Evolutionary conservation across 805 yeast species (phyloP).

Genomic region (Wickerhamomyces mucosus): DNA sequence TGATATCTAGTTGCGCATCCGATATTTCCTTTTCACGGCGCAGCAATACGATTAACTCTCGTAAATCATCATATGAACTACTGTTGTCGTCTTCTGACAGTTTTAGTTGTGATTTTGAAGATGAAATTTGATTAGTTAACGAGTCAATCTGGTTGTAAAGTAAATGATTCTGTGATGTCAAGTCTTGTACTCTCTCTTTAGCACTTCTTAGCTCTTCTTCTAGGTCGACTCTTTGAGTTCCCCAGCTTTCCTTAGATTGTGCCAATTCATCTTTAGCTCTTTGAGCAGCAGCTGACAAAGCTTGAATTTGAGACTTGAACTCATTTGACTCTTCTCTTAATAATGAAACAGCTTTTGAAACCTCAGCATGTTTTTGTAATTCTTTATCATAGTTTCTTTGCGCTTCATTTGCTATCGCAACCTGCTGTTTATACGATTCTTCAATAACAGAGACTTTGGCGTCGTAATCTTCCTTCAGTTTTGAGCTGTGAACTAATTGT

Average conservation of each 20-base stretch:
- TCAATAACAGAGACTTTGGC: conserved; percentile 22
- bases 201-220: conserved; percentile 40
- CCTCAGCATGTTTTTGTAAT: conserved; percentile 43
- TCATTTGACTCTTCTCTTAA: conserved; percentile 29
- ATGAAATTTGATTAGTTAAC: conserved; percentile 11
- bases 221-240: conserved; percentile 28
- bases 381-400: conserved; percentile 49
- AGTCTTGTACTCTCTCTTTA: conserved; percentile 39
- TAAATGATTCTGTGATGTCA: conserved; percentile 58
- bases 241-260: conserved; percentile 35
- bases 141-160: conserved; percentile 60
- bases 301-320: conserved; percentile 20
- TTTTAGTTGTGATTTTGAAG: background rate
- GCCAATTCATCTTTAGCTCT: conserved; percentile 24
- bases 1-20: conserved; percentile 45
- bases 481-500: conserved; percentile 16
- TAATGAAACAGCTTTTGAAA: conserved; percentile 30
- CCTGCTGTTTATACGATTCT: conserved; percentile 34
- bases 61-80: conserved; percentile 24
- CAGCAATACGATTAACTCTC: conserved; percentile 49
- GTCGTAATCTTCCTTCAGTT: conserved; percentile 22
- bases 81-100: conserved; percentile 5
- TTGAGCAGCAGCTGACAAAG: conserved; percentile 20
- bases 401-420: conserved; percentile 34
- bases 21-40: conserved; percentile 70